phyloP scores from a whole-genome alignment of 495 filamentous ascomycete species.

The Talaromyces trachyspermus region DNA sequence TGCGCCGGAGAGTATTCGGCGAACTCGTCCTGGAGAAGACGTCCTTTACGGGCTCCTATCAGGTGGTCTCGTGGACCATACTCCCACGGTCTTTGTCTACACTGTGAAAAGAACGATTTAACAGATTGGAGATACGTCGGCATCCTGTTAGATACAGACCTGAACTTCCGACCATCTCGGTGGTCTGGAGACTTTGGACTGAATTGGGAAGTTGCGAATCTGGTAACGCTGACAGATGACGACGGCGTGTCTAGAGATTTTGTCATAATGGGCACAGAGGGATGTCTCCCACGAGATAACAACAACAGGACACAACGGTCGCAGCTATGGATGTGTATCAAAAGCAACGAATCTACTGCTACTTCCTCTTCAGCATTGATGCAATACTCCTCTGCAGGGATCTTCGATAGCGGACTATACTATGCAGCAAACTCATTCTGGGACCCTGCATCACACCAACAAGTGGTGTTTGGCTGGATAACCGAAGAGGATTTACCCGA shows the following conservation, averaged over 20 bases:
- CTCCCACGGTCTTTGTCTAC: constrained; percentile 46
- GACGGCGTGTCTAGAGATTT: constrained; percentile 35
- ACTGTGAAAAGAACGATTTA: constrained; percentile 38
- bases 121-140: constrained; percentile 47
- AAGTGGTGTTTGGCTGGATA: constrained; percentile 31
- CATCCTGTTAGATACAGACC: constrained; percentile 33
- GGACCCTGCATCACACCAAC: constrained; percentile 22
- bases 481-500: constrained; percentile 33
- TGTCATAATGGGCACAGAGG: constrained; percentile 44
- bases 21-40: constrained; percentile 14
- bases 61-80: constrained; percentile 40
- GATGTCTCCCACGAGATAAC: constrained; percentile 18
- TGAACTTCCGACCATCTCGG: constrained; percentile 35
- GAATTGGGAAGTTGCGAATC: constrained; percentile 46
- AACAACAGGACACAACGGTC: constrained; percentile 19
- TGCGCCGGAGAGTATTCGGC: constrained; percentile 27
- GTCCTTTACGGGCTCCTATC: constrained; percentile 46
- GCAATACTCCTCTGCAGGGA: constrained; percentile 22
- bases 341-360: constrained; percentile 2
- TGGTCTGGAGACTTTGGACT: constrained; percentile 42
- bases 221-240: constrained; percentile 37
- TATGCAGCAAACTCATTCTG: constrained; percentile 36
- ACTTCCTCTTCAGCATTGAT: constrained; percentile 9
- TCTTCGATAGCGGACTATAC: constrained; percentile 31
- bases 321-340: constrained; percentile 30